Evolutionary conservation across 106 monocot species (phyloP).

Genomic region (Alisma plantagoaquatica): DNA sequence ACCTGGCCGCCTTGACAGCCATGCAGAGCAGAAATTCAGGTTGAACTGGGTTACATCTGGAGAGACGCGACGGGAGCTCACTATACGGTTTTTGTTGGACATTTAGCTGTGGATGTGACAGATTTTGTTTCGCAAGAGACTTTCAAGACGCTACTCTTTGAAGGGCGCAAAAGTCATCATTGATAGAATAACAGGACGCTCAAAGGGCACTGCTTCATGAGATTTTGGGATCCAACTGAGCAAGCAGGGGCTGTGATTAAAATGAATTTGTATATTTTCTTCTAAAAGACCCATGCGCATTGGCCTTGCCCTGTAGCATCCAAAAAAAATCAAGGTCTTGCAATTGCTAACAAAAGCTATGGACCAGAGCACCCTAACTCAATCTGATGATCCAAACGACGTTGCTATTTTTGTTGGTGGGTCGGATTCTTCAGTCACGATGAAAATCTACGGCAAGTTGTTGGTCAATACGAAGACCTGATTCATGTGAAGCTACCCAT

Average conservation of each 20-base stretch:
- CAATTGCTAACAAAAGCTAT: constrained; percentile 44
- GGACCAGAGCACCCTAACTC: too few relatives aligned
- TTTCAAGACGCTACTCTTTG: constrained; percentile 56
- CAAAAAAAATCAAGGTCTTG: constrained; percentile 40
- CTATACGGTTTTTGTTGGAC: constrained; percentile 82
- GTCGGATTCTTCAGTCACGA: too few relatives aligned
- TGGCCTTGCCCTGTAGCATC: constrained; percentile 60
- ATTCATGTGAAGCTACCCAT: too few relatives aligned
- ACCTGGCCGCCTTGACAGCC: too few relatives aligned
- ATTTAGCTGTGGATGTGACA: constrained; percentile 71
- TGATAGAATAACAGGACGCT: constrained; percentile 57
- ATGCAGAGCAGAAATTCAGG: constrained; percentile 53
- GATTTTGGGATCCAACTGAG: constrained; percentile 67
- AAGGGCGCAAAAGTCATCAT: constrained; percentile 83
- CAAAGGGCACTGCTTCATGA: constrained; percentile 87
- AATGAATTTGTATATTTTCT: constrained; percentile 73
- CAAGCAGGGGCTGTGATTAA: constrained; percentile 66
- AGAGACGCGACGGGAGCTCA: constrained; percentile 57
- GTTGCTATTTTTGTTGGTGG: too few relatives aligned
- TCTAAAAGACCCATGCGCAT: constrained; percentile 76
- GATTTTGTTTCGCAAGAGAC: constrained; percentile 63
- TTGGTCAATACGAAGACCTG: too few relatives aligned
- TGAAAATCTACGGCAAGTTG: too few relatives aligned
- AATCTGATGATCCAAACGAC: too few relatives aligned
- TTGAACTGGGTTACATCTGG: constrained; percentile 85